Evolutionary conservation across 352 stramenopile genomes (phyloP).

Genomic region (Aphanomyces astaci): DNA sequence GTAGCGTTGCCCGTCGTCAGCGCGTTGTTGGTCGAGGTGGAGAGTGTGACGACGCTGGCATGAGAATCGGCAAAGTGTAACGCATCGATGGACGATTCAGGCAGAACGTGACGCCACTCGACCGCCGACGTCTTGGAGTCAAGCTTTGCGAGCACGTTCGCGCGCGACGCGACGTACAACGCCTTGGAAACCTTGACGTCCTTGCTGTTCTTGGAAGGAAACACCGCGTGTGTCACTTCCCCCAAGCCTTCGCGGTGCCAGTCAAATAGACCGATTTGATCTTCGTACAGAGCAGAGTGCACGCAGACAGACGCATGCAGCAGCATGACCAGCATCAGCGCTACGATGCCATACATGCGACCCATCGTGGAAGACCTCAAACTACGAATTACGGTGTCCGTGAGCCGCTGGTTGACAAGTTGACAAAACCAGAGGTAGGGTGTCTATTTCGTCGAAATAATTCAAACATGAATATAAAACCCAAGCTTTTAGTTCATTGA

Average conservation of each 20-base stretch:
- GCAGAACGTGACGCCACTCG: conserved; percentile 68
- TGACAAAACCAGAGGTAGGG: not conserved
- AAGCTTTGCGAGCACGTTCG: conserved; percentile 52
- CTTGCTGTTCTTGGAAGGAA: conserved; percentile 17
- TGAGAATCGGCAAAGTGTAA: not conserved
- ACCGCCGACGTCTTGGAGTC: conserved; percentile 59
- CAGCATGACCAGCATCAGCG: conserved; percentile 27
- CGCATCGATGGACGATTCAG: conserved; percentile 10
- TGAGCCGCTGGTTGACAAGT: not conserved
- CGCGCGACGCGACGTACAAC: conserved; percentile 60
- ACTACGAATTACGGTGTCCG: not conserved
- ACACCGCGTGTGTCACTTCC: conserved; percentile 26
- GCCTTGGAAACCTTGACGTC: conserved; percentile 20
- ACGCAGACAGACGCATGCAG: conserved; percentile 20
- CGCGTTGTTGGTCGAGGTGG: not conserved
- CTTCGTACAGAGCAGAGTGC: conserved; percentile 46
- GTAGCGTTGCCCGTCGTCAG: conserved; percentile 26
- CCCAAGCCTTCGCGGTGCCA: conserved; percentile 64
- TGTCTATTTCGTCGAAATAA: not conserved
- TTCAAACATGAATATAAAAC: no score
- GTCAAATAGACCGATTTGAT: conserved; percentile 74
- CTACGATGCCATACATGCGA: not conserved
- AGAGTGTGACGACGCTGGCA: conserved; percentile 9
- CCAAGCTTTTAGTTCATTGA: no score
- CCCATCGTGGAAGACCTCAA: not conserved